phyloP scores from a whole-genome alignment of 1,284 basidiomycete species.

The Microbotryum violaceum region DNA sequence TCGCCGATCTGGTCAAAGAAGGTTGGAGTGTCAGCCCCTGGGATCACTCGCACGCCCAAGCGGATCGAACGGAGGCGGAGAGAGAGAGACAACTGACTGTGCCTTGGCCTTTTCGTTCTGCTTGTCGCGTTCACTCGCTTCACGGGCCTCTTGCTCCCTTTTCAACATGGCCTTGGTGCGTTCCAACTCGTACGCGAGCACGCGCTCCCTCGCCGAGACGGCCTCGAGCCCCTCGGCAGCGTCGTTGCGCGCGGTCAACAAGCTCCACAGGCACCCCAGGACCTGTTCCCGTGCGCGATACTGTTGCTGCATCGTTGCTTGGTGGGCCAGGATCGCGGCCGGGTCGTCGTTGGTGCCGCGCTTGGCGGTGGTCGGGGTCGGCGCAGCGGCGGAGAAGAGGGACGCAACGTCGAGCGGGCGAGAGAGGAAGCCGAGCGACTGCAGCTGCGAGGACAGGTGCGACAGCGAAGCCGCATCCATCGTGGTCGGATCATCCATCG shows the following conservation, averaged over 20 bases:
- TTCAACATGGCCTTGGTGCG: constrained; percentile 6
- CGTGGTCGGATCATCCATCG: too few species aligned
- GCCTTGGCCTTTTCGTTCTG: constrained; percentile 15
- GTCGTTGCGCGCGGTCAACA: constrained; percentile 13
- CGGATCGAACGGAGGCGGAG: too few species aligned
- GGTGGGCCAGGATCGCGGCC: constrained; percentile 7
- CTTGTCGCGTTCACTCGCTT: constrained; percentile 8
- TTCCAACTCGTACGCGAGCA: constrained; percentile 16
- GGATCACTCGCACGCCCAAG: too few species aligned
- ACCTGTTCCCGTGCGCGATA: constrained; percentile 21
- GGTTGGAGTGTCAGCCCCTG: too few species aligned
- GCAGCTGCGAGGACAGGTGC: constrained; percentile 16
- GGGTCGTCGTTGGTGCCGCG: background rate
- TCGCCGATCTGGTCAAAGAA: constrained; percentile 7
- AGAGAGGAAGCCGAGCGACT: constrained; percentile 20
- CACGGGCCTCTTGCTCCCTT: constrained; percentile 3
- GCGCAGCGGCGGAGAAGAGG: constrained; percentile 6
- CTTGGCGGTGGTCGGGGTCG: background rate
- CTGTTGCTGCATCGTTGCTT: constrained; percentile 11
- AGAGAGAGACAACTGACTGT: constrained; percentile 12
- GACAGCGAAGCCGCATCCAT: constrained; percentile 5
- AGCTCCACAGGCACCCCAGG: constrained; percentile 19
- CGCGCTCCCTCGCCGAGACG: constrained; percentile 3
- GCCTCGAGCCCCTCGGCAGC: constrained; percentile 7
- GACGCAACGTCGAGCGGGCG: constrained; percentile 17